A percentile compares a stretch with the other conserved stretches of the same genome.
Conservation (phyloP, 2,329 filamentous ascomycete genomes). For the Hymenoscyphus fructigenus region DNA sequence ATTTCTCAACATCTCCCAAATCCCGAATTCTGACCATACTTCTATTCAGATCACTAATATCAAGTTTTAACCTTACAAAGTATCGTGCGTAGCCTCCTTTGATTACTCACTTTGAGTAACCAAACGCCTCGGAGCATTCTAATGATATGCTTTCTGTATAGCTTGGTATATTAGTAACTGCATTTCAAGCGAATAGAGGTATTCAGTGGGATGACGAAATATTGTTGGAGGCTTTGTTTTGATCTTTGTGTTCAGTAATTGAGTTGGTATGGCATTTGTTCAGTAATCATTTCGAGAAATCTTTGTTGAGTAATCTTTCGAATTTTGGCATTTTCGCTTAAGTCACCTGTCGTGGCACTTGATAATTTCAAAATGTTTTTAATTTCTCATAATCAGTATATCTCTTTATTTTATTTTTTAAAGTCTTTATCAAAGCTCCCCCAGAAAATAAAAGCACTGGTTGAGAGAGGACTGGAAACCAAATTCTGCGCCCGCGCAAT, state of each 20-base stretch:
- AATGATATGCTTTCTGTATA: neutral
- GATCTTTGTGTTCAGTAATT: neutral
- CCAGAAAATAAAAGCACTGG: no score
- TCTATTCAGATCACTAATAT: no score
- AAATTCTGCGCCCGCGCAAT: no score
- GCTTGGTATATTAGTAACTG: neutral
- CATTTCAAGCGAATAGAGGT: neutral
- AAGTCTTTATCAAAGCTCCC: no score
- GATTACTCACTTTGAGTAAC: neutral
- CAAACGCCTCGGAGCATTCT: neutral
- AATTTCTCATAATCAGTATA: no score
- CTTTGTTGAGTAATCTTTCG: neutral
- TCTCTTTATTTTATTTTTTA: no score
- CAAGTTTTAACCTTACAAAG: neutral
- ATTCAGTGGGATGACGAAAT: neutral
- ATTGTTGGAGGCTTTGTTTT: neutral
- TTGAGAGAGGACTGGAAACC: no score
- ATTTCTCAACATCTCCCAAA: neutral
- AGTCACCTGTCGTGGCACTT: neutral
- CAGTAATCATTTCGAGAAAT: conserved; percentile 1
- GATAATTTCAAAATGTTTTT: no score
- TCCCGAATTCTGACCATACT: neutral
- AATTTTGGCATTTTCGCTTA: neutral
- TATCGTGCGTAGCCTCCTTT: neutral
- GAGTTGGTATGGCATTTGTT: neutral